Evolutionary conservation across 2,329 filamentous ascomycete genomes (phyloP).

Genomic region (Beauveria sp.): DNA sequence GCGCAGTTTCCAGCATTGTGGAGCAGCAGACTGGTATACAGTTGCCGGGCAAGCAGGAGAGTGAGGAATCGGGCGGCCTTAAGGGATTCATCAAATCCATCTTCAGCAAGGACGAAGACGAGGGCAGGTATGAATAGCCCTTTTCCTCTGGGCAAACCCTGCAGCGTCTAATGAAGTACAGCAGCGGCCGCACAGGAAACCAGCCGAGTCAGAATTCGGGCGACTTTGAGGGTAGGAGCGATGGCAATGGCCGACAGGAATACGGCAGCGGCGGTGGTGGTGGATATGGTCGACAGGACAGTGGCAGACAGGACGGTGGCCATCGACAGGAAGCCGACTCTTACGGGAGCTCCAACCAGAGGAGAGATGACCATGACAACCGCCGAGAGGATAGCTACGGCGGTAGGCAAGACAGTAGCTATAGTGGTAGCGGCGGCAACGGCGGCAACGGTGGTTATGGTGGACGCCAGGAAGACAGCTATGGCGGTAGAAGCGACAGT

Average conservation of each 20-base stretch:
- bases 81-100: constrained; percentile 67
- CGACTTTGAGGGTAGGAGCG: constrained; percentile 1
- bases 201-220: constrained; percentile 3
- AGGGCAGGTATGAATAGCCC: constrained; percentile 40
- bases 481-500: constrained; percentile 13
- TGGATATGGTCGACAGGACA: not conserved
- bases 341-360: not conserved
- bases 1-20: constrained; percentile 41
- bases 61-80: constrained; percentile 53
- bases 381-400: constrained; percentile 27
- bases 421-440: not conserved
- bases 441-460: constrained; percentile 10
- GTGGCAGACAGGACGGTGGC: not conserved
- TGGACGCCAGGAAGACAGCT: constrained; percentile 13
- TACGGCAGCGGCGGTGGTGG: not conserved
- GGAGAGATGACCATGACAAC: constrained; percentile 12
- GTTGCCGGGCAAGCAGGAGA: constrained; percentile 29
- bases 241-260: not conserved
- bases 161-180: not conserved
- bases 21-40: constrained; percentile 38
- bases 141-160: not conserved
- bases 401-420: constrained; percentile 18
- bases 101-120: constrained; percentile 56
- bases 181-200: constrained; percentile 2
- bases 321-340: not conserved